Conservation (phyloP, 306 rosid species). For the Ammopiptanthus mongolicus region DNA sequence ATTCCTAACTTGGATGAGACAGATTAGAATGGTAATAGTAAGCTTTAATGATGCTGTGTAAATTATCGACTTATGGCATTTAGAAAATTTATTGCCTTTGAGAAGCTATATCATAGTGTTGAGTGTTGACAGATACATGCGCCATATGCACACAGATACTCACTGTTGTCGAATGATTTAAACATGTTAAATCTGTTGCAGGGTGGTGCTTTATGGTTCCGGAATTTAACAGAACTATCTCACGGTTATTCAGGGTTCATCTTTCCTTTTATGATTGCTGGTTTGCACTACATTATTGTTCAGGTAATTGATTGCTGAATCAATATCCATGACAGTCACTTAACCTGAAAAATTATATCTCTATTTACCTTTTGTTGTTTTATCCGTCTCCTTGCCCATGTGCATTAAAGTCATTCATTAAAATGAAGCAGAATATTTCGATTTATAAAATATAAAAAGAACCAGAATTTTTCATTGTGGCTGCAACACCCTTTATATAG, state of each 20-base stretch:
- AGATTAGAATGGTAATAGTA: constrained; percentile 9
- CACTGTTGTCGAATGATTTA: constrained; percentile 6
- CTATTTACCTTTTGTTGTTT: constrained; percentile 17
- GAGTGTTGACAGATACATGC: neutral
- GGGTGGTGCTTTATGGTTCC: constrained; percentile 97
- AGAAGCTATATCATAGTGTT: constrained; percentile 1
- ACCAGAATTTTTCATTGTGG: neutral
- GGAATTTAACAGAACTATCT: constrained; percentile 67
- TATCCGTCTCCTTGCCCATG: neutral
- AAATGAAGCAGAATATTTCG: neutral
- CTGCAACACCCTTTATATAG: neutral
- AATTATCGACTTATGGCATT: neutral
- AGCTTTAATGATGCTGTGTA: constrained; percentile 1
- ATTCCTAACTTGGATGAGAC: constrained; percentile 16
- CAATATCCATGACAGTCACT: neutral
- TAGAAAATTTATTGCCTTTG: constrained; percentile 15
- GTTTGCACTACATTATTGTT: constrained; percentile 66
- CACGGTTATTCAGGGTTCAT: constrained; percentile 68
- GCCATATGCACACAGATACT: neutral
- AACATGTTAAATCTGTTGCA: constrained; percentile 35
- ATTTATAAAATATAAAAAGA: neutral
- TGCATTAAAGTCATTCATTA: constrained; percentile 2
- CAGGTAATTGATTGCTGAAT: constrained; percentile 52
- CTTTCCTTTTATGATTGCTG: constrained; percentile 70
- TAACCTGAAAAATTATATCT: constrained; percentile 3